Base-by-base conservation (phyloP, 1,284 basidiomycete species). In the Moesziomyces sp. region DNA sequence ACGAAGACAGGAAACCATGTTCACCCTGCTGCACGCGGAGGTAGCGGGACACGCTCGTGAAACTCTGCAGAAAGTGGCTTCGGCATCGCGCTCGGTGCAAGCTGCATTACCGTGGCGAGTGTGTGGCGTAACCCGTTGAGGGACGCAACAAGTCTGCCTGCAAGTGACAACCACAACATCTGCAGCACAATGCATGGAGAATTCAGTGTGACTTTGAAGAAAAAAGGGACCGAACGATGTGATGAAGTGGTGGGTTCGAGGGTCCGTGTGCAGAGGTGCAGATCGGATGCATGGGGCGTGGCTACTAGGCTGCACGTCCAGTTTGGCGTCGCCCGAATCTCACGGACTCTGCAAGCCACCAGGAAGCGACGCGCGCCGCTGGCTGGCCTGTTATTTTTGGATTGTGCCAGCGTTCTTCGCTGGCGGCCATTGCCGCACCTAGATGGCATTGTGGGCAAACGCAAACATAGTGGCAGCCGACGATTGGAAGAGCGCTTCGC, bases 161-260 rank as follows among this genome's bases (percentile, higher is more conserved):
- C 38, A 40, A 40, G 18, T 40, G 38, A 8, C 38, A 2, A 40
- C 38, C 16, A 18, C 14, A 18, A 7, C 16, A 18, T 40, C 38
- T 40, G 38, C 38, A 40, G 38, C 38, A 40, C 11, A 40, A 7
- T 40, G 38, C 38, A 40, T 40, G 38, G 18, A 6, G 13, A 40
- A 40, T 40, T 45, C n/a, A 19, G 43, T 45, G 43, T 45, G 43
- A 45, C 43, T 45, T 19, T 45, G 23, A 24, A 11, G 43, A 45
- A 21, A 10, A 18, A 21, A 19, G 9, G 23, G 11, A 18, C 14
- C 38, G 14, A 18, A 11, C 38, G 38, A 40, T 40, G 38, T 40
- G 38, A 40, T 40, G 38, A 40, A 40, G 6, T 40, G 38, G 38
- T 40, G 38, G 38, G 38, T 7, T 16, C 38, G 18, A 40, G 38